Percentiles rank a stretch among this genome's conserved stretches.
Evolutionary conservation across 2,329 filamentous ascomycete genomes (phyloP).

Genomic region (Colletotrichum tabaci): DNA sequence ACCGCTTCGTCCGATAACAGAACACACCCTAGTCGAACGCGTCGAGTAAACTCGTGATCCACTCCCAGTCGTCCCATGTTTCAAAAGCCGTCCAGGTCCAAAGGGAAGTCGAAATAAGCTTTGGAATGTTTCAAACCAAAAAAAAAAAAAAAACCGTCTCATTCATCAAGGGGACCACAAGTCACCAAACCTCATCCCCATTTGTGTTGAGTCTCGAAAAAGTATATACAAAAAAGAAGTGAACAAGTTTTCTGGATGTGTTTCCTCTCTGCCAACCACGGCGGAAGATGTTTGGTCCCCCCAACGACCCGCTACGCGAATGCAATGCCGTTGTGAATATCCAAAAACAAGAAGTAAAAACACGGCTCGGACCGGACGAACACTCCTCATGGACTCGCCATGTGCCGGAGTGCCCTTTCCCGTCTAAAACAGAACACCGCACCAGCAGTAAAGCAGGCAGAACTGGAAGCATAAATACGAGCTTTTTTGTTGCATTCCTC

Average conservation of each 20-base stretch:
- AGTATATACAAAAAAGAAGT: slow-evolving; percentile 39
- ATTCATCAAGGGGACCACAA: slow-evolving; percentile 14
- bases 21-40: neutral
- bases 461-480: slow-evolving; percentile 4
- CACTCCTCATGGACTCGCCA: slow-evolving; percentile 17
- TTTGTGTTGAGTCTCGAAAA: slow-evolving; percentile 23
- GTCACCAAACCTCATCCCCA: slow-evolving; percentile 42
- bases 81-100: neutral
- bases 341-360: slow-evolving; percentile 13
- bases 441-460: slow-evolving; percentile 2
- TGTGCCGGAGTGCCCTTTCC: neutral
- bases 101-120: slow-evolving; percentile 15
- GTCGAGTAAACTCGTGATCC: neutral
- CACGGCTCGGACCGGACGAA: neutral
- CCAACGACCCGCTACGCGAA: slow-evolving; percentile 24
- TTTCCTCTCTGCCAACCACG: neutral
- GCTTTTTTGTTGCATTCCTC: slow-evolving; percentile 6
- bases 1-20: neutral
- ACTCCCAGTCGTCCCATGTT: neutral
- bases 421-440: slow-evolving; percentile 8
- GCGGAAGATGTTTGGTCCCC: neutral
- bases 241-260: slow-evolving; percentile 20
- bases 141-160: neutral
- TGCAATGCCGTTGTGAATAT: slow-evolving; percentile 19
- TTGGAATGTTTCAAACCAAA: slow-evolving; percentile 9